phyloP scores from a whole-genome alignment of 441 rosid species.

The Gossypium gossypioides region DNA sequence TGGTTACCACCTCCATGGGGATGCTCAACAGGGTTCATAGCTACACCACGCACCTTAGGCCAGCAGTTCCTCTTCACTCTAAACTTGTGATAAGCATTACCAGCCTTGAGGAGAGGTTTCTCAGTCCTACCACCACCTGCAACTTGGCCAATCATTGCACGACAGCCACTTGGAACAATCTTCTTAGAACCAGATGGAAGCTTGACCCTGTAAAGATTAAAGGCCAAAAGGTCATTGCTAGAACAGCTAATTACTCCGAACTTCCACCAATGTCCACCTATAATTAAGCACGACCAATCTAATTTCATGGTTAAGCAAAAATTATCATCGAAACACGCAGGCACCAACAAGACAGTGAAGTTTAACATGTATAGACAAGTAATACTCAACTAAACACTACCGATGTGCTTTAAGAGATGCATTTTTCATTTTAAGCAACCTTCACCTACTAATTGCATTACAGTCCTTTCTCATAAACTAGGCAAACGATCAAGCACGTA shows the following conservation, averaged over 20 bases:
- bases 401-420: not conserved
- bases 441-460: not conserved
- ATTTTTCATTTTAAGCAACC: not conserved
- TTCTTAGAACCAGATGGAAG: constrained; percentile 74
- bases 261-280: not conserved
- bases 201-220: constrained; percentile 36
- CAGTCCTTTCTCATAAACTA: not conserved
- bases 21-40: constrained; percentile 98
- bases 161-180: constrained; percentile 58
- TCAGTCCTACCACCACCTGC: constrained; percentile 93
- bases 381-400: not conserved
- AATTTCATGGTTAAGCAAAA: not conserved
- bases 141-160: constrained; percentile 73
- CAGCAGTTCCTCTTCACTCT: constrained; percentile 92
- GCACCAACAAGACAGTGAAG: not conserved
- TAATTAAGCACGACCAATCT: not conserved
- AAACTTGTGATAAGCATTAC: constrained; percentile 85
- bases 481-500: not conserved
- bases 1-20: constrained; percentile 98
- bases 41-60: constrained; percentile 99
- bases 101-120: constrained; percentile 90
- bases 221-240: not conserved
- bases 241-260: not conserved
- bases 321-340: not conserved
- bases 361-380: not conserved